These are phyloP conservation scores for Monosporozyma solicola DNA, from an alignment of 805 yeast species.

Conservation along the genomic window DNA sequence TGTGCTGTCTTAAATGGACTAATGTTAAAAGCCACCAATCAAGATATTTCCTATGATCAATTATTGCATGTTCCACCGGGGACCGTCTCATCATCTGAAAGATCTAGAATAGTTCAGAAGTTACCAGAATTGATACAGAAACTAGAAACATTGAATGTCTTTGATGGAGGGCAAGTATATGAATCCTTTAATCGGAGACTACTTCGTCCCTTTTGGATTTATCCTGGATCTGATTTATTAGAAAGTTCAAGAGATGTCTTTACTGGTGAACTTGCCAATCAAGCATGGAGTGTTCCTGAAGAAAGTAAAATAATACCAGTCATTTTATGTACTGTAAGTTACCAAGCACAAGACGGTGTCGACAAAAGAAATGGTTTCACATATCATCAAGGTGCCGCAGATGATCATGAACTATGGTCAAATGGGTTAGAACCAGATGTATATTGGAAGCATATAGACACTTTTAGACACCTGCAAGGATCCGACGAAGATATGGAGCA, in stretches of 20 bases:
- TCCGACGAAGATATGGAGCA: slow-evolving; percentile 18
- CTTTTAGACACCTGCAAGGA: slow-evolving; percentile 20
- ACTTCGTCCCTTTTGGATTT: slow-evolving; percentile 60
- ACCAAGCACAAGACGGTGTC: slow-evolving; percentile 50
- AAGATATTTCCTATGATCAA: slow-evolving; percentile 14
- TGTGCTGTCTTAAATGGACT: slow-evolving; percentile 64
- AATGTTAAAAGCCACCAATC: slow-evolving; percentile 31
- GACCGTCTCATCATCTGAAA: slow-evolving; percentile 52
- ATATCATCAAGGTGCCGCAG: slow-evolving; percentile 91
- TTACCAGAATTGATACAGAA: slow-evolving; percentile 43
- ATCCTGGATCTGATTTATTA: slow-evolving; percentile 40
- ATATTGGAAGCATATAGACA: slow-evolving; percentile 44
- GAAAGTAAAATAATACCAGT: slow-evolving; percentile 35
- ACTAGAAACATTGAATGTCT: slow-evolving; percentile 34
- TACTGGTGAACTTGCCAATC: slow-evolving; percentile 22
- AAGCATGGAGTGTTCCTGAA: slow-evolving; percentile 30
- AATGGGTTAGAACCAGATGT: slow-evolving; percentile 41
- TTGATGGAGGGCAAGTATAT: slow-evolving; percentile 29
- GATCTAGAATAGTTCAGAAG: slow-evolving; percentile 37
- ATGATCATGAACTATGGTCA: slow-evolving; percentile 87
- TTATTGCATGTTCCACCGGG: slow-evolving; percentile 42
- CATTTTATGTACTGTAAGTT: slow-evolving; percentile 54
- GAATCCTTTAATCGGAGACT: slow-evolving; percentile 37
- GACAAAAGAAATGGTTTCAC: slow-evolving; percentile 39
- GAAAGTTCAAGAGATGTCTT: slow-evolving; percentile 18